Evolutionary conservation across 2,329 filamentous ascomycete species (phyloP).

Genomic region (Fusarium marasasianum): DNA sequence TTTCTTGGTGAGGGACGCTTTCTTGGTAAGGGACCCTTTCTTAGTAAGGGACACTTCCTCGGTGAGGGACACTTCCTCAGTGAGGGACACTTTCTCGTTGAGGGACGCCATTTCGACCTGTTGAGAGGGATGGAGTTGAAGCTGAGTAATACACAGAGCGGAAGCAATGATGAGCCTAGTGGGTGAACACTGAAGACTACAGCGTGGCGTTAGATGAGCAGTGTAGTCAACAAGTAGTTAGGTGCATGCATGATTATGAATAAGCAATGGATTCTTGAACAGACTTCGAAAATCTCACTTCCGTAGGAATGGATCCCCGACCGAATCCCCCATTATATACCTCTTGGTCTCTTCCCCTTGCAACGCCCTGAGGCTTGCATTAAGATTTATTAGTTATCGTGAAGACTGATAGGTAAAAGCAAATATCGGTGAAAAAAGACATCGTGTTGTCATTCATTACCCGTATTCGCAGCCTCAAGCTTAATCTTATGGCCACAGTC

Average conservation of each 20-base stretch:
- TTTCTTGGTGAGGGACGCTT: too few species aligned
- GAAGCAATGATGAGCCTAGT: rapidly evolving
- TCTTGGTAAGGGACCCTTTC: too few species aligned
- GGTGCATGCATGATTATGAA: background rate
- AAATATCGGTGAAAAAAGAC: too few species aligned
- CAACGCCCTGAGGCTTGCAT: rapidly evolving
- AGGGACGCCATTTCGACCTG: background rate
- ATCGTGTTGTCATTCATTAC: too few species aligned
- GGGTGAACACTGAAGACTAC: too few species aligned
- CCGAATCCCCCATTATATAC: too few species aligned
- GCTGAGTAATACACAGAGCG: rapidly evolving
- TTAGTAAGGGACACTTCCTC: too few species aligned
- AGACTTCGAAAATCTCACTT: background rate
- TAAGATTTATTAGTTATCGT: too few species aligned
- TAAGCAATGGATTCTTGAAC: too few species aligned
- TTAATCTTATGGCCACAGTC: too few species aligned
- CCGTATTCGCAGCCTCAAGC: too few species aligned
- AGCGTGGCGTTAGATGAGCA: rapidly evolving
- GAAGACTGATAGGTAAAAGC: rapidly evolving
- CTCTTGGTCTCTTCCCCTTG: rapidly evolving
- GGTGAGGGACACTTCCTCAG: too few species aligned
- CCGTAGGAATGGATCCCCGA: rapidly evolving
- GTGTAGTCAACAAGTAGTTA: rapidly evolving
- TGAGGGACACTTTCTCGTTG: rapidly evolving
- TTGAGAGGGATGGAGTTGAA: rapidly evolving